Evolutionary conservation across 2,329 filamentous ascomycete species (phyloP).

Genomic region (Diaporthe velutina): DNA sequence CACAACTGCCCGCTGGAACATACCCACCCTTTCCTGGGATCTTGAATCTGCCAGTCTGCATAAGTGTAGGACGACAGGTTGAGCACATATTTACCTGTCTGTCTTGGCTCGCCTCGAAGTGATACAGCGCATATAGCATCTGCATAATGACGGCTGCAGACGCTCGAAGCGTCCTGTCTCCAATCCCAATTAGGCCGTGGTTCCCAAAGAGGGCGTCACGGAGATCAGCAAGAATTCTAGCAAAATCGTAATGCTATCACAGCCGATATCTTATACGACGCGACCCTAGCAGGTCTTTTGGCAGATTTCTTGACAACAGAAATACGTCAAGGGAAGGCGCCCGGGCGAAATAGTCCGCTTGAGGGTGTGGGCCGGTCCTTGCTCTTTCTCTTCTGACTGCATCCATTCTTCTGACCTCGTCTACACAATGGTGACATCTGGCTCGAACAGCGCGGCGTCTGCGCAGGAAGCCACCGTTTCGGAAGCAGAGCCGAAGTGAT

Average conservation of each 20-base stretch:
- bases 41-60: slow-evolving; percentile 10
- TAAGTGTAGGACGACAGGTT: background rate
- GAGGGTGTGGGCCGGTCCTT: slow-evolving; percentile 8
- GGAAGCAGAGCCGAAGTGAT: slow-evolving; percentile 36
- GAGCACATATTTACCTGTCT: background rate
- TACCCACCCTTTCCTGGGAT: background rate
- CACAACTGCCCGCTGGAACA: background rate
- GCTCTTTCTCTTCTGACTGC: background rate
- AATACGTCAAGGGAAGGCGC: background rate
- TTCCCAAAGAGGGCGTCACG: background rate
- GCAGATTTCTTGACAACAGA: background rate
- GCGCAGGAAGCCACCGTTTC: slow-evolving; percentile 31
- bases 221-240: background rate
- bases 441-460: background rate
- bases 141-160: slow-evolving; percentile 17
- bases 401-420: background rate
- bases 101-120: background rate
- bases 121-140: background rate
- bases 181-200: background rate
- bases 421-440: background rate
- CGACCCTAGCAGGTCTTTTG: background rate
- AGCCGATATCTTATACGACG: background rate
- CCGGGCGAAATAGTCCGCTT: background rate
- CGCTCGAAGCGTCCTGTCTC: slow-evolving; percentile 3
- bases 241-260: background rate